phyloP scores from a whole-genome alignment of 306 rosid species.

The Fagus sylvatica region DNA sequence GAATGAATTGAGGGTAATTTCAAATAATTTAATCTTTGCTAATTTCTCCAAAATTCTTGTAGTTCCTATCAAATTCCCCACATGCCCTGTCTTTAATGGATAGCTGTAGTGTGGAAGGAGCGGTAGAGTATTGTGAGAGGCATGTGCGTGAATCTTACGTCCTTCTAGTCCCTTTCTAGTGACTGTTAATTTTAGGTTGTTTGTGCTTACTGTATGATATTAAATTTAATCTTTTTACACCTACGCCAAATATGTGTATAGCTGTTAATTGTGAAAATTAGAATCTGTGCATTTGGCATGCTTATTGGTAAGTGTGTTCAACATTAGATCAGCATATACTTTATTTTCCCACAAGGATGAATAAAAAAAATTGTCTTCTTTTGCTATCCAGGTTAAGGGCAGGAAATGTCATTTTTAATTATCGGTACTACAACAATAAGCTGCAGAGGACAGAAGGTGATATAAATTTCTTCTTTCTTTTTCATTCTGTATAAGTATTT shows the following conservation, averaged over 20 bases:
- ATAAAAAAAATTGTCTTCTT: conserved; percentile 13
- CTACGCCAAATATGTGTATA: neutral
- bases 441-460: conserved; percentile 79
- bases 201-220: neutral
- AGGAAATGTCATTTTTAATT: conserved; percentile 67
- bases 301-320: neutral
- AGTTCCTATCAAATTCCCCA: neutral
- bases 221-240: neutral
- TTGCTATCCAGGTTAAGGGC: conserved; percentile 71
- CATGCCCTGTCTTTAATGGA: neutral
- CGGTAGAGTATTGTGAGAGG: neutral
- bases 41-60: neutral
- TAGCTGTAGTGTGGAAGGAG: neutral
- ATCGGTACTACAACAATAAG: conserved; percentile 73
- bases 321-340: neutral
- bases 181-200: neutral
- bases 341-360: neutral
- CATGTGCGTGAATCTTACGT: neutral
- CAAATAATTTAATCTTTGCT: neutral
- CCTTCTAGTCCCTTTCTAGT: neutral
- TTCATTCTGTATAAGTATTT: neutral
- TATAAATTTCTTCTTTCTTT: conserved; percentile 5
- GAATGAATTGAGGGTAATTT: neutral
- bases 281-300: neutral
- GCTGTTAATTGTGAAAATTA: neutral